Base-by-base conservation (phyloP, 192 early-diverging fungal species). In the Phycomyces blakesleeanus region DNA sequence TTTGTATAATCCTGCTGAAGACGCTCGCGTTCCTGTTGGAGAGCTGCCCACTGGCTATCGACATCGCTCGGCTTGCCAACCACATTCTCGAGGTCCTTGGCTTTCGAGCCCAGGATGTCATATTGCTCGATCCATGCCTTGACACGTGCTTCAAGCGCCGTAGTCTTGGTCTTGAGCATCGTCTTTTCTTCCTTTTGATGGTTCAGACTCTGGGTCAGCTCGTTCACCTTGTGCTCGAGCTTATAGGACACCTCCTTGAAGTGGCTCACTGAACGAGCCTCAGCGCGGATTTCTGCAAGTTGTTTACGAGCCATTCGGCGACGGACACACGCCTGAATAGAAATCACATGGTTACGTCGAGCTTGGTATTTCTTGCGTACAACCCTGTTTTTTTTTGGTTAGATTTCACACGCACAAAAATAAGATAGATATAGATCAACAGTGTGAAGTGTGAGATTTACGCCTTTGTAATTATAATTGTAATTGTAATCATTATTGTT, bases 201-300 rank as follows among this genome's bases (percentile, higher is more conserved):
- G 42, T 81, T 81, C 37, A 95, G 71, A 51, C 75, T 78, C 63
- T 91, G 92, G 18, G 94, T 96, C 66, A 99, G 81, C 73, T 93
- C 93, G 70, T 98, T 87, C 62, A 99, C 92, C 80, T 96, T 97
- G 80, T 83, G 86, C 76, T 99, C 97, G 11, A 99, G 81, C 78
- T 90, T 90, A 73, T 92, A 93, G 27, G 94, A 93, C 26, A 88
- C 85, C 67, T 98, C 91, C 79, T 98, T 93, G 78, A 95, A 87
- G 67, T 97, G 96, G 56, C 86, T 89, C 3, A 94, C 91, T 50
- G 92, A 94, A 56, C 89, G 75, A 29, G 89, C 88, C 77, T 99
- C 97, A 20, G 84, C 82, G 66, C 91, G 89, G 58, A 91, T 77
- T 39, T 69, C 66, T 50, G 83, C 81, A 61, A 95, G 73, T 66